phyloP scores from a whole-genome alignment of 2,329 filamentous ascomycete species.

The Cladophialophora bantiana region DNA sequence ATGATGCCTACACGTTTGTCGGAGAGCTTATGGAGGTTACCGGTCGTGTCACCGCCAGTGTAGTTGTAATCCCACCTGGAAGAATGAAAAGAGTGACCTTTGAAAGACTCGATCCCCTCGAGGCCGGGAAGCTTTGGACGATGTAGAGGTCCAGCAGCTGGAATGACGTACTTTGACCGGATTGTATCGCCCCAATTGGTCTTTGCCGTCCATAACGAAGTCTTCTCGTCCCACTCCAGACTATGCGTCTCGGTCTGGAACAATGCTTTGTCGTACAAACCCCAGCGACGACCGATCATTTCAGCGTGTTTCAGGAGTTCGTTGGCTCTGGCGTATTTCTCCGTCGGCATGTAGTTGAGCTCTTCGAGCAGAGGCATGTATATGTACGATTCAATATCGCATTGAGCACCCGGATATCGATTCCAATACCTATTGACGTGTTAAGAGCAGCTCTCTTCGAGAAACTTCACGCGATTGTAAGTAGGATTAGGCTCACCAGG shows the following conservation, averaged over 20 bases:
- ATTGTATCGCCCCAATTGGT: slow-evolving; percentile 41
- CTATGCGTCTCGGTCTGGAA: slow-evolving; percentile 35
- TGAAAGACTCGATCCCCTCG: slow-evolving; percentile 44
- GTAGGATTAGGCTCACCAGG: slow-evolving; percentile 27
- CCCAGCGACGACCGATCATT: slow-evolving; percentile 28
- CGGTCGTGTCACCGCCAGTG: slow-evolving; percentile 47
- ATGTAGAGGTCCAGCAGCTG: slow-evolving; percentile 50
- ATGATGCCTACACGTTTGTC: slow-evolving; percentile 46
- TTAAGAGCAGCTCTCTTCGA: not conserved
- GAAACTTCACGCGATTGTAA: not conserved
- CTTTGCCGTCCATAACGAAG: slow-evolving; percentile 32
- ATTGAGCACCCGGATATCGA: slow-evolving; percentile 38
- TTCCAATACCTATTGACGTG: slow-evolving; percentile 36
- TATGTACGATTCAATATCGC: slow-evolving; percentile 32
- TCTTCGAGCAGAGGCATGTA: slow-evolving; percentile 38
- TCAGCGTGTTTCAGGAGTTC: slow-evolving; percentile 33
- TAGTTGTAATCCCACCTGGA: slow-evolving; percentile 54
- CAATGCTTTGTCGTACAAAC: slow-evolving; percentile 27
- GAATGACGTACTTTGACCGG: slow-evolving; percentile 50
- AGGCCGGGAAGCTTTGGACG: slow-evolving; percentile 39
- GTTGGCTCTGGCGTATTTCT: slow-evolving; percentile 33
- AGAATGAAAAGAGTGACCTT: slow-evolving; percentile 54
- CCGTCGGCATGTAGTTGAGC: slow-evolving; percentile 34
- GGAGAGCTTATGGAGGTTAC: slow-evolving; percentile 21
- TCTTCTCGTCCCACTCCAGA: slow-evolving; percentile 32